Base-by-base conservation (phyloP, 139 green algal species). In the Chlorella sp. region DNA sequence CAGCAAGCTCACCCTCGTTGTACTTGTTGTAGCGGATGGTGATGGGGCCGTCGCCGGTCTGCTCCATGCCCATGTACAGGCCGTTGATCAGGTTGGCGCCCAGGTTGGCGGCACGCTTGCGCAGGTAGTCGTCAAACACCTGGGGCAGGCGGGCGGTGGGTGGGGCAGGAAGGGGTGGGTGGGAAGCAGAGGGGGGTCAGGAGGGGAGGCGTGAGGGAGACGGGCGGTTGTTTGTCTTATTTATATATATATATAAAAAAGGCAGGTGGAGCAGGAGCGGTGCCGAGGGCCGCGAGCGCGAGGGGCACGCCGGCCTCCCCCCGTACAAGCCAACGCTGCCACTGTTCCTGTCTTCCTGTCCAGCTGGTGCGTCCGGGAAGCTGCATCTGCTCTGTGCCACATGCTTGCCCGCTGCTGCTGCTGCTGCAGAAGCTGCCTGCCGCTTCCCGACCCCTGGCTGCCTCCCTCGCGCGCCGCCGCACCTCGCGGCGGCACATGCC, bases 21-120 rank as follows among this genome's bases (percentile, higher is more conserved):
- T 99, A 99, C 89, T 96, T 92, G 93, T 98, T 99, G 96, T 99
- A 99, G 88, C 97, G 92, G 53, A 99, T 86, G 80, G 93, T 98
- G 92, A 98, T 97, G 86, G 97, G 95, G n/a, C 94, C 96, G 37
- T 98, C 95, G 1, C 78, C 88, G 71, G 94, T 84, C 82, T 94
- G 77, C 88, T 99, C 96, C 91, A 99, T 94, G 81, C 94, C 94
- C 95, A 98, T 98, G 93, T 98, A 97, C 81, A 99, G 94, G 87
- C 98, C 98, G 93, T 99, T 99, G 90, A 99, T 88, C 48, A 99
- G 86, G 79, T 94, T 98, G 81, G 98, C 96, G 78, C 98, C 98
- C 48, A 96, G 91, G 80, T 95, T 90, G 71, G 95, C 71, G 26
- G 98, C 98, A 61, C 98, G 97, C 79, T 99, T 96, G 89, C 98